Conservation (phyloP, 2,329 filamentous ascomycete species). For the Aspergillus pseudoviridinutans region DNA sequence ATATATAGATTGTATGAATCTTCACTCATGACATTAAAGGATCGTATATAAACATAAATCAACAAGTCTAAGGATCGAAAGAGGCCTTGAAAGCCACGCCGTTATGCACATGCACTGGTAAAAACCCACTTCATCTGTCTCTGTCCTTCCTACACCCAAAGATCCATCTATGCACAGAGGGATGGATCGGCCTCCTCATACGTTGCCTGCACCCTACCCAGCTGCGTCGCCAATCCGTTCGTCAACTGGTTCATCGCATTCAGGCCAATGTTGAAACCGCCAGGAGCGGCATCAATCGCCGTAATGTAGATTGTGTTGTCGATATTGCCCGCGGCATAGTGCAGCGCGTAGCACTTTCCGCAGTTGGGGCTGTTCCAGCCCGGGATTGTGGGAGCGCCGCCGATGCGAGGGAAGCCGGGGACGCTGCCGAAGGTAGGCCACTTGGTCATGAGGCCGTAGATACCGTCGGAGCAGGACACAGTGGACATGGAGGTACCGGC, state of each 20-base stretch:
- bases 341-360: slow-evolving; percentile 51
- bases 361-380: slow-evolving; percentile 48
- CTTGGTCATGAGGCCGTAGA: slow-evolving; percentile 29
- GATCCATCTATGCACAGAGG: slow-evolving; percentile 6
- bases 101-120: background rate
- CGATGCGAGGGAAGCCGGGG: slow-evolving; percentile 47
- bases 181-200: slow-evolving; percentile 21
- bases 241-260: slow-evolving; percentile 49
- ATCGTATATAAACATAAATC: background rate
- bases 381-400: slow-evolving; percentile 45
- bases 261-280: slow-evolving; percentile 49
- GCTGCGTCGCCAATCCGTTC: slow-evolving; percentile 38
- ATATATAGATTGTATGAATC: slow-evolving; percentile 3
- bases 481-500: slow-evolving; percentile 49
- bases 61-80: background rate
- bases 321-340: slow-evolving; percentile 40
- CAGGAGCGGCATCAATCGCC: slow-evolving; percentile 44
- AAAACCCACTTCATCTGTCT: background rate
- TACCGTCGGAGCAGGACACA: slow-evolving; percentile 44
- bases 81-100: background rate
- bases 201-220: slow-evolving; percentile 40
- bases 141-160: background rate
- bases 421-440: slow-evolving; percentile 42
- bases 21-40: background rate
- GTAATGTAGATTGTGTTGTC: slow-evolving; percentile 44